Conservation (phyloP, 306 rosid genomes). For the Hippophae gyantsensis region DNA sequence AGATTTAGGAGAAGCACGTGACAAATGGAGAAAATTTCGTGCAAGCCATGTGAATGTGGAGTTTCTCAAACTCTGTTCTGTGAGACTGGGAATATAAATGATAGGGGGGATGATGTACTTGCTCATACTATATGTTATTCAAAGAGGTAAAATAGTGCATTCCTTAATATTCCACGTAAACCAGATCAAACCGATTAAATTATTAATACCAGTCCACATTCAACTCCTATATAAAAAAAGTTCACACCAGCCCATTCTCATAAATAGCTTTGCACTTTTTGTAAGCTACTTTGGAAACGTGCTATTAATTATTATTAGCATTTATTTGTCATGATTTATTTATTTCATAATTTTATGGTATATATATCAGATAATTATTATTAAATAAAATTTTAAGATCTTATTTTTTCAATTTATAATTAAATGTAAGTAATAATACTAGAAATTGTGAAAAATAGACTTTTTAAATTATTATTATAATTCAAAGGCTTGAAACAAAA, state of each 20-base stretch:
- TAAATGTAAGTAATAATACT: too few relatives aligned
- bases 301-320: conserved; percentile 31
- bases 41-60: conserved; percentile 43
- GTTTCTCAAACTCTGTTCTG: conserved; percentile 9
- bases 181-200: background rate
- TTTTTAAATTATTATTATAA: too few relatives aligned
- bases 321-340: background rate
- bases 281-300: conserved; percentile 33
- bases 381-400: too few relatives aligned
- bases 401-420: too few relatives aligned
- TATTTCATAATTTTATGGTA: too few relatives aligned
- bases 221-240: background rate
- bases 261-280: background rate
- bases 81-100: conserved; percentile 1
- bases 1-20: conserved; percentile 37
- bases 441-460: too few relatives aligned
- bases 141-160: too few relatives aligned
- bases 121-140: conserved; percentile 3
- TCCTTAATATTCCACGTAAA: too few relatives aligned
- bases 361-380: too few relatives aligned
- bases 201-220: conserved; percentile 12
- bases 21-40: conserved; percentile 28
- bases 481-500: conserved; percentile 5
- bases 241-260: conserved; percentile 17
- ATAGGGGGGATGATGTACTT: conserved; percentile 13